Conservation (phyloP, 345 rosid species). For the Populus alba region DNA sequence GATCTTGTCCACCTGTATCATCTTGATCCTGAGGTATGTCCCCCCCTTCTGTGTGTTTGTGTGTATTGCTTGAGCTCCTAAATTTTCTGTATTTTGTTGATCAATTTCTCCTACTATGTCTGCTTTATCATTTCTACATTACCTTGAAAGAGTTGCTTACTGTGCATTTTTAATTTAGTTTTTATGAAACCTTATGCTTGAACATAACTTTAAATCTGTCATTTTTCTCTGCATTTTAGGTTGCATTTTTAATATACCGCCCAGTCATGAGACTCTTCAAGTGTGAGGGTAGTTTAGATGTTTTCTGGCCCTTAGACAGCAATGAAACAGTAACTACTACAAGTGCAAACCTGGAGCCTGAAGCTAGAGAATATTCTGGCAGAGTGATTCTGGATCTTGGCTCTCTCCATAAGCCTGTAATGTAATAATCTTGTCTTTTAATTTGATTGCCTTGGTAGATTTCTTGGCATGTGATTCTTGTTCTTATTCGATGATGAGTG, state of each 20-base stretch:
- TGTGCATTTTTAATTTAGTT: neutral
- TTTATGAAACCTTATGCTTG: neutral
- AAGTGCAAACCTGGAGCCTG: slow-evolving; percentile 40
- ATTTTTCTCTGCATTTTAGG: slow-evolving; percentile 45
- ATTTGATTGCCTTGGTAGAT: slow-evolving; percentile 18
- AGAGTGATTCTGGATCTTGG: slow-evolving; percentile 66
- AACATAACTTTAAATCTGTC: neutral
- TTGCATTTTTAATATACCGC: slow-evolving; percentile 91
- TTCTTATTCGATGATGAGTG: neutral
- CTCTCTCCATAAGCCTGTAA: slow-evolving; percentile 48
- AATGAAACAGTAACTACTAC: slow-evolving; percentile 39
- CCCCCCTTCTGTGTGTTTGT: slow-evolving; percentile 17
- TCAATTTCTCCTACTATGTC: neutral
- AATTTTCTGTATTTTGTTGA: neutral
- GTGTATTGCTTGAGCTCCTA: neutral
- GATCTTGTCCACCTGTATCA: slow-evolving; percentile 88
- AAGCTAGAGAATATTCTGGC: slow-evolving; percentile 34
- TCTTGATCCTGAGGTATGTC: slow-evolving; percentile 89
- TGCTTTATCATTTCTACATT: neutral
- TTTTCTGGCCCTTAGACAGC: slow-evolving; percentile 84
- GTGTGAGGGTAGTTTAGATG: slow-evolving; percentile 59
- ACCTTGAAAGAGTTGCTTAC: neutral
- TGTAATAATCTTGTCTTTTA: slow-evolving; percentile 34
- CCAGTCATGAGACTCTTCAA: slow-evolving; percentile 97
- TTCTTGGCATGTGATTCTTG: neutral